Evolutionary conservation across 352 stramenopile genomes (phyloP), one percentile per base, ranked within the genome.

Genomic region (Phytophthora boehmeriae): DNA sequence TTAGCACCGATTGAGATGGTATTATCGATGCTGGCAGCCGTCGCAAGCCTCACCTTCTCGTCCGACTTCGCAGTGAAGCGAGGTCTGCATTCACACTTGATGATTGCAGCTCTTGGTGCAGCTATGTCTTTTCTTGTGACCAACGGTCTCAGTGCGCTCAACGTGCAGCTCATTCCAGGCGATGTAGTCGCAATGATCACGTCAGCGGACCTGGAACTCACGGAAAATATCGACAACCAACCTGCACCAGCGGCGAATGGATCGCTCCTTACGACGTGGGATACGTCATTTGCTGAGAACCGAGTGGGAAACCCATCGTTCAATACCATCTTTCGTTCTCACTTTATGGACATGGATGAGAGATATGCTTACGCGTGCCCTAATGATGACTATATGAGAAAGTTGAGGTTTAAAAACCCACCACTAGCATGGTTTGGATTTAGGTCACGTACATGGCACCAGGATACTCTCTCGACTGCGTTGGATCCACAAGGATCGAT

Each of bases 371-470:
- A 38, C n/a, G n/a, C n/a, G n/a, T n/a, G n/a, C n/a, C n/a, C n/a
- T n/a, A 38, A 13, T 8, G 32, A 38, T 38, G 32, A 38, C 13
- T 13, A 13, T 38, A 13, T 38, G 8, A 38, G 8, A 8, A 38
- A 38, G 8, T 38, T 38, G n/a, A n/a, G n/a, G n/a, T n/a, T n/a
- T n/a, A n/a, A n/a, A n/a, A n/a, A n/a, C n/a, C n/a, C n/a, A n/a
- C n/a, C n/a, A n/a, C n/a, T n/a, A n/a, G n/a, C n/a, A n/a, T n/a
- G 34, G 30, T 72, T 68, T 14, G 63, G 34, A 6, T 72, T 68
- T 20, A 14, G 16, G 17, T 54, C 50, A 1, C 51, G 34, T 10
- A 1, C 35, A 30, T 72, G 58, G 51, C 63, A 72, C 0, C 0
- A 30, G 2, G 39, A 59, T 6, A 30, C 20, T 5, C 28, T 68